Base-by-base conservation (phyloP, 768 basidiomycete species). In the Lactarius deliciosus region DNA sequence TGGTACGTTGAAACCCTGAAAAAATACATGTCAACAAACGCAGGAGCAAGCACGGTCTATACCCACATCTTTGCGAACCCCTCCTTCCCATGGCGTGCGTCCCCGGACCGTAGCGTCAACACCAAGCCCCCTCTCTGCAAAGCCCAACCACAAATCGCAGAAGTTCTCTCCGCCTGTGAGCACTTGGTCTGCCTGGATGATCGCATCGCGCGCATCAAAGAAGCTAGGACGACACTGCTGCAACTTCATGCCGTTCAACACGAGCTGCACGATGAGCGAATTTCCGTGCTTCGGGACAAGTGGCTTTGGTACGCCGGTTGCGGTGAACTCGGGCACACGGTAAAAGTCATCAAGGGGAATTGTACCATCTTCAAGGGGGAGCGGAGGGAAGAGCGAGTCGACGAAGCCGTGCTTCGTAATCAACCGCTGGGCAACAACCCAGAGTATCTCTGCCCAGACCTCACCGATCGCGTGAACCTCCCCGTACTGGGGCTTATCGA, bases 401-500 rank as follows among this genome's bases (percentile, higher is more conserved):
- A 85, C 82, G 82, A 85, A 96, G 0, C 92, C 94, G 75, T 97
- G 87, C 77, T 91, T 89, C 77, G 79, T 78, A 72, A 97, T 91
- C 40, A 98, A 78, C 28, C 81, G 77, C 72, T 94, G 85, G 25
- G 85, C 82, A 57, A 91, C 82, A 71, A 93, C 82, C 90, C 90
- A 94, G 61, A 94, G 87, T 30, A 93, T 88, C 80, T 94, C 78
- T 5, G 95, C 96, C 95, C 96, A 98, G 61, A 98, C 96, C 78
- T 96, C 94, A 55, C 94, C 94, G 68, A 94, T 89, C 25, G 90
- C 90, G 72, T 91, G 90, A 10, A 96, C 94, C 41, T 93, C 92
- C 89, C 92, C 96, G 81, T 96, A 96, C 20, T 92, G 92, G 2
- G 89, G 88, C 77, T 90, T 90, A 81, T 98, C 93, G 25, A 99